Evolutionary conservation across 768 basidiomycete genomes (phyloP).

Genomic region (Pleurotus tuber-regium): DNA sequence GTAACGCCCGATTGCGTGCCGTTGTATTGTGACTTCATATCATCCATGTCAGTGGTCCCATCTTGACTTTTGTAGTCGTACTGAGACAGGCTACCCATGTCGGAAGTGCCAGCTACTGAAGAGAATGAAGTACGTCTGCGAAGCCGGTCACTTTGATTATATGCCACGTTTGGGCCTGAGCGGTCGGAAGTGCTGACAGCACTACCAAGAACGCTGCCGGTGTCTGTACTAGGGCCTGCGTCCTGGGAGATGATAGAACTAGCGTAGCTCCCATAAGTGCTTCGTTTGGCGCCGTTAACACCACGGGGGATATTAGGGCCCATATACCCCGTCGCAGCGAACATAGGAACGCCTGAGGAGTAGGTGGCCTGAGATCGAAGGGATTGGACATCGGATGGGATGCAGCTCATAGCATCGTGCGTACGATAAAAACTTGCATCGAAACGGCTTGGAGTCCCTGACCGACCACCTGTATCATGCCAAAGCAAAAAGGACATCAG

Average conservation of each 20-base stretch:
- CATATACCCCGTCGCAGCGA: constrained; percentile 67
- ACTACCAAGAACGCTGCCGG: constrained; percentile 59
- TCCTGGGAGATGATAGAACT: constrained; percentile 95
- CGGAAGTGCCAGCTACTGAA: constrained; percentile 69
- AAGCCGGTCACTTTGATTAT: constrained; percentile 89
- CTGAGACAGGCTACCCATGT: constrained; percentile 75
- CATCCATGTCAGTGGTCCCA: constrained; percentile 74
- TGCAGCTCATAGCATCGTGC: constrained; percentile 91
- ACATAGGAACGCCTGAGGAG: constrained; percentile 88
- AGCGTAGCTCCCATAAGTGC: constrained; percentile 77
- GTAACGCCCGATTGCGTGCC: constrained; percentile 85
- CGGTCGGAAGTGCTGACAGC: constrained; percentile 35
- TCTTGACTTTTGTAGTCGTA: constrained; percentile 91
- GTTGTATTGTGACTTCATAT: constrained; percentile 86
- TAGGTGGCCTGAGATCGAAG: constrained; percentile 96
- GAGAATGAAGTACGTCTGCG: constrained; percentile 73
- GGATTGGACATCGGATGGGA: constrained; percentile 94
- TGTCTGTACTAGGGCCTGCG: constrained; percentile 64
- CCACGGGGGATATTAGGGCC: constrained; percentile 65
- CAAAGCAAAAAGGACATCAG: constrained; percentile 19
- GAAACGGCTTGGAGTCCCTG: constrained; percentile 92
- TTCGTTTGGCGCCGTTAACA: constrained; percentile 66
- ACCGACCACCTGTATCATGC: constrained; percentile 49
- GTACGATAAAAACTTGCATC: constrained; percentile 95
- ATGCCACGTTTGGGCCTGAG: constrained; percentile 59